These are phyloP conservation scores for Coprinopsis cinerea DNA, from an alignment of 768 basidiomycete species.

Conservation along the genomic window DNA sequence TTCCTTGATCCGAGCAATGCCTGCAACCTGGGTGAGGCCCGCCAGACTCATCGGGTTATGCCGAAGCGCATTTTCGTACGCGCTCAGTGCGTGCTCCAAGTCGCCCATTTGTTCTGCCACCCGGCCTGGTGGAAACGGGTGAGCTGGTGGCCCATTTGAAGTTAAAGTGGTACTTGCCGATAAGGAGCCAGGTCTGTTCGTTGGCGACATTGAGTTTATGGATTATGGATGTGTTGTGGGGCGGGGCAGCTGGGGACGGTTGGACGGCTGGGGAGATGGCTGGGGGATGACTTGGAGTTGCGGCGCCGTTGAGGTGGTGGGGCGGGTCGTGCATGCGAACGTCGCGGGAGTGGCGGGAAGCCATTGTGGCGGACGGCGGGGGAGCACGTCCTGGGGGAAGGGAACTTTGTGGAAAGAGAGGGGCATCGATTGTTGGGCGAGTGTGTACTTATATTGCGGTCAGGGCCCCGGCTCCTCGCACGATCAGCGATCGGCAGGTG, in stretches of 20 bases:
- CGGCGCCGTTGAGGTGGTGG: constrained; percentile 37
- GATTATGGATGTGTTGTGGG: constrained; percentile 42
- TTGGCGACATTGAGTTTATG: constrained; percentile 82
- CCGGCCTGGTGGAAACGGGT: constrained; percentile 52
- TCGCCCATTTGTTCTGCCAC: constrained; percentile 96
- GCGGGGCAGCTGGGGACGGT: constrained; percentile 25
- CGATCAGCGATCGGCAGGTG: constrained; percentile 54
- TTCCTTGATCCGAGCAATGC: constrained; percentile 95
- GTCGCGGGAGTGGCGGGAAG: constrained; percentile 40
- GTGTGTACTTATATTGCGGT: constrained; percentile 56
- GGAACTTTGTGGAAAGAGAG: constrained; percentile 31
- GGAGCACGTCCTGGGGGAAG: constrained; percentile 26
- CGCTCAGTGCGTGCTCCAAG: constrained; percentile 84
- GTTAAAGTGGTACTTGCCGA: constrained; percentile 47
- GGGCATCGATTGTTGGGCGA: constrained; percentile 45
- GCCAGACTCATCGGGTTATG: constrained; percentile 90
- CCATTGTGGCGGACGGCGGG: constrained; percentile 20
- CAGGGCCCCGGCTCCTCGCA: constrained; percentile 43
- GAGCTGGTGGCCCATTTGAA: constrained; percentile 2
- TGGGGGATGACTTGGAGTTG: constrained; percentile 41
- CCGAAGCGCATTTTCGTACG: constrained; percentile 93
- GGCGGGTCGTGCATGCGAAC: constrained; percentile 56
- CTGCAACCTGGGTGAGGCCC: constrained; percentile 90
- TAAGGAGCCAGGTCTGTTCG: constrained; percentile 93
- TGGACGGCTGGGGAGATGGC: constrained; percentile 32